These are phyloP conservation scores for Hymenoscyphus fraxineus DNA, from an alignment of 2,329 filamentous ascomycete genomes.

Conservation along the genomic window DNA sequence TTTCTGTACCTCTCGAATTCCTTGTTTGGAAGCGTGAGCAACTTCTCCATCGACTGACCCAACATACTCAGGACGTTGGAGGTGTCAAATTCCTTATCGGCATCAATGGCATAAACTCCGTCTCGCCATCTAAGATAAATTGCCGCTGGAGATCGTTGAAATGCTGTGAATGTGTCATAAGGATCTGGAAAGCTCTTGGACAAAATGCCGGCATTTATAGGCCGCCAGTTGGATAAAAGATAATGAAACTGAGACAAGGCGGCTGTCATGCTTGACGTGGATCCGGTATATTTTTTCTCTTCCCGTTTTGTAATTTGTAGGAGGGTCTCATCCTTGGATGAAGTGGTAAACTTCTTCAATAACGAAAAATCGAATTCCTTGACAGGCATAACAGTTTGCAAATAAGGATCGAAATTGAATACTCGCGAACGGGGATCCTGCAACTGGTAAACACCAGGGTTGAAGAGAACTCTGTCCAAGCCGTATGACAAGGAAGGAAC, in stretches of 20 bases:
- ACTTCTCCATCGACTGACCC: conserved; percentile 94
- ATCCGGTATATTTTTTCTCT: conserved; percentile 81
- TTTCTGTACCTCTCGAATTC: conserved; percentile 84
- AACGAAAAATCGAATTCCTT: conserved; percentile 88
- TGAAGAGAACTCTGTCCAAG: conserved; percentile 71
- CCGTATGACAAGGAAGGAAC: conserved; percentile 35
- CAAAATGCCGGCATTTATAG: conserved; percentile 61
- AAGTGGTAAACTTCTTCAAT: conserved; percentile 83
- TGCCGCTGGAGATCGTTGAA: conserved; percentile 70
- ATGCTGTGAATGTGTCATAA: conserved; percentile 63
- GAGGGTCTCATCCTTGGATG: conserved; percentile 75
- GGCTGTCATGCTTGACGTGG: conserved; percentile 93
- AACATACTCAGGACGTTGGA: conserved; percentile 87
- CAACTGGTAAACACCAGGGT: conserved; percentile 85
- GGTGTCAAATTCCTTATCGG: conserved; percentile 85
- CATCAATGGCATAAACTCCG: conserved; percentile 89
- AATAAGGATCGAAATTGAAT: conserved; percentile 95
- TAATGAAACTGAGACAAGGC: conserved; percentile 89
- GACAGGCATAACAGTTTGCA: conserved; percentile 89
- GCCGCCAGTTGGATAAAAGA: conserved; percentile 79
- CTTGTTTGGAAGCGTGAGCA: conserved; percentile 76
- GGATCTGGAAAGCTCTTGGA: conserved; percentile 64
- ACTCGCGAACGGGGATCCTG: conserved; percentile 84
- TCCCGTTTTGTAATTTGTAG: conserved; percentile 63
- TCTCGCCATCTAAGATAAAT: conserved; percentile 80